Base-by-base conservation (phyloP, 2,329 filamentous ascomycete genomes). In the Trichoderma asperellum region DNA sequence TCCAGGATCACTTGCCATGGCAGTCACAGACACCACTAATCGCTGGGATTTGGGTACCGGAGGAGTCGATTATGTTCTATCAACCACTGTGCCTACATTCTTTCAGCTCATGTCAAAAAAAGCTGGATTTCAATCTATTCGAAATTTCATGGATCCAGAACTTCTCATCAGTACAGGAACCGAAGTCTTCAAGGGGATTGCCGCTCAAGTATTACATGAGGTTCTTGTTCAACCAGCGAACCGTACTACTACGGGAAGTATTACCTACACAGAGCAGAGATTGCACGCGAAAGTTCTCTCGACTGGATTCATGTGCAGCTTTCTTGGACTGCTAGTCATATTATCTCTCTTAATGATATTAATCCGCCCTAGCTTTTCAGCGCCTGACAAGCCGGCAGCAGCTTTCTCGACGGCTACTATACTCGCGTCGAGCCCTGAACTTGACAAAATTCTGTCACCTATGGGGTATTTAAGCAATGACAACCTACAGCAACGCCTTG, bases 71-170 rank as follows among this genome's bases (percentile, higher is more conserved):
- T 60, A 61, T 34, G 55, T 61, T 21, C 43, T 76, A 14, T 75
- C 73, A 8, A 55, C 70, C 24, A 70, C 71, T 24, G 73, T 75
- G 1, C 73, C 72, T 5, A 73, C 74, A 0, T 75, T 76, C 37
- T 76, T 76, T 24, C 73, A 74, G 18, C 68, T 76, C 35, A 75
- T 76, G 74, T 69, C 72, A 11, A 72, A 75, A 71, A 74, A 72
- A 55, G 69, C 68, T 55, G 68, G 14, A 29, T 56, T 52, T 16
- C 56, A 34, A 63, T 68, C 29, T 68, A 71, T 49, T 60, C 49
- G 21, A 58, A 62, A 21, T n/a, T 73, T 72, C 49, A 71, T 71
- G 67, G 70, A 73, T 29, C 63, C 71, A 1, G 52, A 71, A 2
- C 66, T 72, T 7, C 72, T 73, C 12, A 43, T 72, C 1, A 59